Conservation (phyloP, 148 eudicot genomes). For the Oxyria digyna region DNA sequence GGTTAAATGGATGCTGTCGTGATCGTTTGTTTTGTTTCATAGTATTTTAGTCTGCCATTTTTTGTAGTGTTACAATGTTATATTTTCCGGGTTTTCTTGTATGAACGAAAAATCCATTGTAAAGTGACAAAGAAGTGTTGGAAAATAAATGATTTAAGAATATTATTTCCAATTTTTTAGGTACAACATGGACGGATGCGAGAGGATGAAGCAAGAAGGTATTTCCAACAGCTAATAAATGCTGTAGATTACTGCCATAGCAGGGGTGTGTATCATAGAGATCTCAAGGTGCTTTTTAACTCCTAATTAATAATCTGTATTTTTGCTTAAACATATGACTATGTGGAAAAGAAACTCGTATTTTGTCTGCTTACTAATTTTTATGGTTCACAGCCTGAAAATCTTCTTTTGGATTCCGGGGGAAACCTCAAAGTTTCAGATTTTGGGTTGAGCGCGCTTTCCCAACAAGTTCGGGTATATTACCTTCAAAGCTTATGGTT, state of each 20-base stretch:
- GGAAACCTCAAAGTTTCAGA: slow-evolving; percentile 8
- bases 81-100: background rate
- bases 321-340: background rate
- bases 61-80: background rate
- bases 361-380: background rate
- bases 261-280: slow-evolving; percentile 95
- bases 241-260: slow-evolving; percentile 98
- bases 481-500: background rate
- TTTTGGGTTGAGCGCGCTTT: slow-evolving; percentile 9
- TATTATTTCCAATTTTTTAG: slow-evolving; percentile 19
- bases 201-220: slow-evolving; percentile 92
- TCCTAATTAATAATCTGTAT: background rate
- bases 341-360: background rate
- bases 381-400: slow-evolving; percentile 8
- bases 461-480: slow-evolving; percentile 12
- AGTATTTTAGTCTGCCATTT: background rate
- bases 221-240: slow-evolving; percentile 90
- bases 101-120: background rate
- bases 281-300: slow-evolving; percentile 48
- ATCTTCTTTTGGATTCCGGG: slow-evolving; percentile 7
- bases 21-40: background rate
- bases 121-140: background rate
- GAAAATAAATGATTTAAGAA: background rate
- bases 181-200: slow-evolving; percentile 85
- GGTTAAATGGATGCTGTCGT: background rate